Conservation (phyloP, 2,329 filamentous ascomycete species). For the Penicillium thymicola region DNA sequence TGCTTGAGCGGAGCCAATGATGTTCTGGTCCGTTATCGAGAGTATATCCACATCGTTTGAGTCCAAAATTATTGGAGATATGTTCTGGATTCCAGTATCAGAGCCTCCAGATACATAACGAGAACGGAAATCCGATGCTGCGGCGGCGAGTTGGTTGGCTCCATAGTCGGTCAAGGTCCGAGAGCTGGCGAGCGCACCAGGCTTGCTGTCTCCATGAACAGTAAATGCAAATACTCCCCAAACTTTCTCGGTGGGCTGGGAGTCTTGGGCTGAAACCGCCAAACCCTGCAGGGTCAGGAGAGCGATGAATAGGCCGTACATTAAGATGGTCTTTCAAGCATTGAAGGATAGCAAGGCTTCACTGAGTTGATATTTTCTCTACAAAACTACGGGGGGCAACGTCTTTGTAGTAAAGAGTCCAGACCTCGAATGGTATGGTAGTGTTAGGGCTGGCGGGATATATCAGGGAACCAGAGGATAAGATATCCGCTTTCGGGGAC, state of each 20-base stretch:
- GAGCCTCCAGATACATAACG: slow-evolving; percentile 48
- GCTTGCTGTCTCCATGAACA: slow-evolving; percentile 55
- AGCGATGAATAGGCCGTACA: slow-evolving; percentile 1
- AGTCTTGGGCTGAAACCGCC: slow-evolving; percentile 25
- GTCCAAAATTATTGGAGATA: slow-evolving; percentile 47
- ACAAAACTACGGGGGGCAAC: background rate
- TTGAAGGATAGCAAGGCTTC: background rate
- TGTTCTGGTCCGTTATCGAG: slow-evolving; percentile 48
- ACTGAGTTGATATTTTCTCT: background rate
- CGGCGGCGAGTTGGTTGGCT: slow-evolving; percentile 51
- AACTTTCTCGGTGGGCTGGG: slow-evolving; percentile 30
- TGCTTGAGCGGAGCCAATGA: slow-evolving; percentile 54
- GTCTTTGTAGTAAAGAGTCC: slow-evolving; percentile 11
- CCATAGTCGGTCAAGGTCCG: slow-evolving; percentile 52
- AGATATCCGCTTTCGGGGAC: slow-evolving; percentile 17
- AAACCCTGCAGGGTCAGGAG: slow-evolving; percentile 15
- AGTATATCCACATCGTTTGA: slow-evolving; percentile 48
- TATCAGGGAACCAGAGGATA: slow-evolving; percentile 4
- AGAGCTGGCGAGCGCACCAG: slow-evolving; percentile 37
- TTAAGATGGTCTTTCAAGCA: slow-evolving; percentile 11
- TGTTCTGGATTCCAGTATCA: slow-evolving; percentile 41
- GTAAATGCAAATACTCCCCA: slow-evolving; percentile 54
- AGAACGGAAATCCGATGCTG: slow-evolving; percentile 51
- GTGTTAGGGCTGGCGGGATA: background rate
- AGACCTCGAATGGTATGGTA: slow-evolving; percentile 14